These are phyloP conservation scores for Acanthamoeba castellanii DNA, from an alignment of 208 protist species.

Conservation along the genomic window DNA sequence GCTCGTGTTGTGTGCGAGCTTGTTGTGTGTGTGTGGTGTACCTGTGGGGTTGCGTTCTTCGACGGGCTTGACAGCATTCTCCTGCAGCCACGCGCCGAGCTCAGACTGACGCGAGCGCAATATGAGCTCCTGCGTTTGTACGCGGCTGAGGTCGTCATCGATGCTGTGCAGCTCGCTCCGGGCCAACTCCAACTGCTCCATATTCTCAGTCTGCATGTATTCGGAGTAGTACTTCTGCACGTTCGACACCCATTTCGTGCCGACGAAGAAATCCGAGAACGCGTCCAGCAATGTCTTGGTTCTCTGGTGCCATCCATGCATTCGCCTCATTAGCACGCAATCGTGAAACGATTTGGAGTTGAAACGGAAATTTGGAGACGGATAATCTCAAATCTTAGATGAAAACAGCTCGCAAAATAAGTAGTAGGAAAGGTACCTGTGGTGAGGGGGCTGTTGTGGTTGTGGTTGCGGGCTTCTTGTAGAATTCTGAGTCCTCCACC, in stretches of 20 bases:
- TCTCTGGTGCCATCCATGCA: neutral
- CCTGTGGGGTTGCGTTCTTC: constrained; percentile 21
- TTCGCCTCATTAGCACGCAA: no score
- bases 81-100: constrained; percentile 22
- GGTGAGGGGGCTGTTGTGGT: neutral
- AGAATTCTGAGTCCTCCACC: neutral
- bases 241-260: constrained; percentile 21
- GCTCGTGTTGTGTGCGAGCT: no score
- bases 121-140: constrained; percentile 21
- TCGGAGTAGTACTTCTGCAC: constrained; percentile 35
- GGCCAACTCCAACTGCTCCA: constrained; percentile 13
- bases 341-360: no score
- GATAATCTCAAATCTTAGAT: neutral
- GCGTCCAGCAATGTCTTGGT: constrained; percentile 37
- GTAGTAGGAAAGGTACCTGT: neutral
- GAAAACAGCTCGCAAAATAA: neutral
- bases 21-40: neutral
- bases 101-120: constrained; percentile 27
- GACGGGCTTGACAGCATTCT: neutral
- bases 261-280: constrained; percentile 24
- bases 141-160: constrained; percentile 25
- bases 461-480: neutral
- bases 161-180: constrained; percentile 10
- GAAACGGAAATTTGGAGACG: neutral
- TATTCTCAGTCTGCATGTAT: constrained; percentile 9